Evolutionary conservation across 148 eudicot species (phyloP).

Genomic region (Arbutus unedo): DNA sequence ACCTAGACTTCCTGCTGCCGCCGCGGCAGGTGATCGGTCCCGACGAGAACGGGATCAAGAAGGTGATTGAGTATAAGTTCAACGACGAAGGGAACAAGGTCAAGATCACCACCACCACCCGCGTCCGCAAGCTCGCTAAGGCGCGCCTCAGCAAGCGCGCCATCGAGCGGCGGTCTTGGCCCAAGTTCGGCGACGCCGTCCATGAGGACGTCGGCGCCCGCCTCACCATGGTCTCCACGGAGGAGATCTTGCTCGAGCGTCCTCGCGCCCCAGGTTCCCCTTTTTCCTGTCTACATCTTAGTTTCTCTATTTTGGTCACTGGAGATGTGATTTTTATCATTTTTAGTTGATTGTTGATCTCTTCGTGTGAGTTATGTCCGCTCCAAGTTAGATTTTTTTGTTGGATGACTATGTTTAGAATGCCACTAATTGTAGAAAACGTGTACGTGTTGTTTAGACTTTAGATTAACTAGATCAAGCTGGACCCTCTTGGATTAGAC

Average conservation of each 20-base stretch:
- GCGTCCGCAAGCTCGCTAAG: conserved; percentile 60
- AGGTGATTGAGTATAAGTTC: conserved; percentile 59
- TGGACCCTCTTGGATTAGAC: neutral
- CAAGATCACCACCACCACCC: conserved; percentile 53
- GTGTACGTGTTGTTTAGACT: neutral
- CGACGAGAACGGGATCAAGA: conserved; percentile 56
- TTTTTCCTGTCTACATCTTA: neutral
- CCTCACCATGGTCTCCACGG: conserved; percentile 67
- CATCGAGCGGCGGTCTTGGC: conserved; percentile 58
- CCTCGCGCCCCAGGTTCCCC: conserved; percentile 53
- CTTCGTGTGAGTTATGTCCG: neutral
- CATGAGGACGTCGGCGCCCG: conserved; percentile 54
- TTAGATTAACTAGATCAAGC: neutral
- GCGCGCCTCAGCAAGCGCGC: conserved; percentile 64
- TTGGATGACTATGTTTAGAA: neutral
- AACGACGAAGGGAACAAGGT: conserved; percentile 57
- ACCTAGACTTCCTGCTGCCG: conserved; percentile 49
- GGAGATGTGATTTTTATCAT: neutral
- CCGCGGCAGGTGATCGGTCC: conserved; percentile 66
- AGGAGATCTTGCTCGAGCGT: conserved; percentile 58
- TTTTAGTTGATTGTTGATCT: neutral
- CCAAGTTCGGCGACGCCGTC: conserved; percentile 67
- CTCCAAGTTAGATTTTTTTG: neutral
- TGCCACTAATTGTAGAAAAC: neutral
- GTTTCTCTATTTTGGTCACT: neutral